Evolutionary conservation across 2,329 filamentous ascomycete genomes (phyloP), one percentile per base, ranked within the genome.

Genomic region (Nigrospora sphaerica): DNA sequence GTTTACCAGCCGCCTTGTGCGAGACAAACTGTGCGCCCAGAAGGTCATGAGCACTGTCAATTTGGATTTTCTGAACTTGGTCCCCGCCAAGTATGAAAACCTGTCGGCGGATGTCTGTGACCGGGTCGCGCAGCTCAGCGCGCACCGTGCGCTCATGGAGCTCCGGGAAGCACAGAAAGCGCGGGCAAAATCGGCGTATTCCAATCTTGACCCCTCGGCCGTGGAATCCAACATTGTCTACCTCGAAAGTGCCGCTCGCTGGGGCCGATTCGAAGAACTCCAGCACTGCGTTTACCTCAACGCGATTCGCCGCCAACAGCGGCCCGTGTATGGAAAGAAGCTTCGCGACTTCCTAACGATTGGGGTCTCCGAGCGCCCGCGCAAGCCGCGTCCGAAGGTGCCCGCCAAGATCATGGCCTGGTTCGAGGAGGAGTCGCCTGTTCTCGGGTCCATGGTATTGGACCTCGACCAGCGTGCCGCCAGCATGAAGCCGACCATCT

Each of bases 211-310:
- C 52, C 80, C 84, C 1, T 78, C 83, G 1, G 84, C 82, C 0
- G 74, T 88, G 23, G 74, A 79, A 53, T 86, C 85, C 1, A 85
- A 84, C 37, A 72, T 95, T 39, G 75, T 77, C 1, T 86, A 86
- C 47, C 70, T 95, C 43, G 86, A 93, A 52, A 86, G 84, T 52
- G 74, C 79, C 10, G 78, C 78, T 36, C 77, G 83, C 52, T 88
- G 80, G 75, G 77, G 76, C 17, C 79, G 81, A 44, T 85, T 87
- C 57, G 85, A 89, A 47, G 86, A 92, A 61, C 71, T 96, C 31
- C 88, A 90, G 58, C 84, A 88, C 52, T 87, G 81, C 49, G 79
- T 91, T 18, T 90, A 90, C 55, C 71, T 95, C 18, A 95, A 95
- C 55, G 83, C 83, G 1, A 76, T 93, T 23, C 85, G 89, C 3